Evolutionary conservation across 208 protist species (phyloP), one percentile per base, ranked within the genome.

Genomic region (Leishmania braziliensis): DNA sequence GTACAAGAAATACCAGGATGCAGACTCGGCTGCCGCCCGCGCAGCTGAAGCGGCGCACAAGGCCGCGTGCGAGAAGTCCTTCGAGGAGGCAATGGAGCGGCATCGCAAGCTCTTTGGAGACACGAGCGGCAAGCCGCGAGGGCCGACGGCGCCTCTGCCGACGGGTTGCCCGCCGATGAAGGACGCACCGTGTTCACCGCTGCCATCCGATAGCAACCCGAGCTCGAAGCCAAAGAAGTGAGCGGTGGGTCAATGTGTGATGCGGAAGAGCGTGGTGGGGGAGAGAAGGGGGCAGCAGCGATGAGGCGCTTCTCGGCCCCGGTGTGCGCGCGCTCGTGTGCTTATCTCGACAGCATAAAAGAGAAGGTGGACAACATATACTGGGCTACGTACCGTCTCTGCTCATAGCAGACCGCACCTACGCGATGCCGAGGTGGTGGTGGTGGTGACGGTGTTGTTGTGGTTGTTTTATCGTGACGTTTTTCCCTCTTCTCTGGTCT

Each of bases 1-100:
- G 75, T 95, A 96, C 86, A 85, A 81, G 78, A 84, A 89, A 78
- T 97, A 94, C 84, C 87, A 86, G 81, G 87, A 88, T 36, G 77
- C 86, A 43, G 94, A 97, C 86, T 78, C 84, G 0, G 87, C 85
- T 71, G 87, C 85, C 36, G 80, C 81, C n/a, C 53, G 43, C 12
- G 85, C 74, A 4, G 92, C 80, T 2, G 90, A 87, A 33, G 82
- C 84, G 75, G 79, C 78, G 51, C 71, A 87, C 39, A 83, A 88
- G 78, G 84, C 69, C 1, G 88, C 75, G 29, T 75, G 83, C 74
- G 91, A 91, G 16, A 20, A 90, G 72, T 95, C 90, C 20, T 93
- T 97, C 75, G 56, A 84, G n/a, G 90, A 92, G 43, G 79, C 92
- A 39, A 96, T 97, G 90, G 87, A 80, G 81, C 74, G 84, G 39